These are phyloP conservation scores for Entonaema liquescens DNA, from an alignment of 495 filamentous ascomycete species.

Conservation along the genomic window DNA sequence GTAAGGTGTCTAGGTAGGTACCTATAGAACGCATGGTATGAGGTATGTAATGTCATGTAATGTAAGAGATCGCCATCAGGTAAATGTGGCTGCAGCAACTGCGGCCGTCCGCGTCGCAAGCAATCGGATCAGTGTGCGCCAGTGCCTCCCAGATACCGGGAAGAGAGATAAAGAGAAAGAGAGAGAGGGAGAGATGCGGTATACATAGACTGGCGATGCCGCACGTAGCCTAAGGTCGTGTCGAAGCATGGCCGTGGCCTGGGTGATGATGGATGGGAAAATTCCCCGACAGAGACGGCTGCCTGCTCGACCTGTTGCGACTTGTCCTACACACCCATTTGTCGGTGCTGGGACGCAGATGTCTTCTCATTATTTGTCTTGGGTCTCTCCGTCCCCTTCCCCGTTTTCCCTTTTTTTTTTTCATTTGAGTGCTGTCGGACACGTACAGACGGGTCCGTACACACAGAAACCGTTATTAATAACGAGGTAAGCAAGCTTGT, in stretches of 20 bases:
- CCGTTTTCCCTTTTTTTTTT: too few species aligned
- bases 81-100: background rate
- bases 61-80: background rate
- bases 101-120: background rate
- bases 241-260: background rate
- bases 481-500: background rate
- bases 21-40: background rate
- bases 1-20: too few species aligned
- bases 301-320: background rate
- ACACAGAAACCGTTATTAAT: background rate
- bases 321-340: slow-evolving; percentile 7
- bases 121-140: background rate
- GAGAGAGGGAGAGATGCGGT: too few species aligned
- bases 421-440: background rate
- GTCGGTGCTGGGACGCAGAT: background rate
- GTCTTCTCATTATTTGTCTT: background rate
- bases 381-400: background rate
- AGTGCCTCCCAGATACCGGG: background rate
- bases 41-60: background rate
- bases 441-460: background rate
- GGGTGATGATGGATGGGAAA: background rate
- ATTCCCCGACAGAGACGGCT: slow-evolving; percentile 4
- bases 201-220: background rate
- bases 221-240: slow-evolving; percentile 1
- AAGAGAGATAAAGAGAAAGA: background rate